Evolutionary conservation across 805 yeast species (phyloP).

Genomic region (Saccharomycopsis sp.): DNA sequence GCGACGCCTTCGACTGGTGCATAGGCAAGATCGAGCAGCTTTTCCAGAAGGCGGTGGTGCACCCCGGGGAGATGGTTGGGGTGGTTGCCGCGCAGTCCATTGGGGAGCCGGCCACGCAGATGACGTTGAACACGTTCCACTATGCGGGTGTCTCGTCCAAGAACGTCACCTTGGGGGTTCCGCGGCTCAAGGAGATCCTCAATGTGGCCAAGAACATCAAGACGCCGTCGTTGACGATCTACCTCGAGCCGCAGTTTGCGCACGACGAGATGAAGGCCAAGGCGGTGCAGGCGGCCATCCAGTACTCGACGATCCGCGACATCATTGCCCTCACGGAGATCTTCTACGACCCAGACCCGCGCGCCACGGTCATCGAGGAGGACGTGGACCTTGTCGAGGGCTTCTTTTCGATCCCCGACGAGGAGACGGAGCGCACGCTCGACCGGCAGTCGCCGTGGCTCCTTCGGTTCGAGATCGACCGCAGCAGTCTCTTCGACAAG

Average conservation of each 20-base stretch:
- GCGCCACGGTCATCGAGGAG: conserved; percentile 91
- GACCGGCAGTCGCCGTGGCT: conserved; percentile 98
- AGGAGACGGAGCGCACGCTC: conserved; percentile 87
- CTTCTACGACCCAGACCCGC: conserved; percentile 96
- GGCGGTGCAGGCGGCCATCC: conserved; percentile 92
- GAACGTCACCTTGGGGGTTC: conserved; percentile 95
- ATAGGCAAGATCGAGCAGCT: conserved; percentile 90
- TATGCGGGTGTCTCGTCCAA: conserved; percentile 96
- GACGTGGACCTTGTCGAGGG: conserved; percentile 97
- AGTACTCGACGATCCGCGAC: conserved; percentile 89
- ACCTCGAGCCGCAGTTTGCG: conserved; percentile 72
- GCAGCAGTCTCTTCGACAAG: conserved; percentile 98
- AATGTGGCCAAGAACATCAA: conserved; percentile 97
- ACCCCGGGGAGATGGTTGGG: conserved; percentile 99
- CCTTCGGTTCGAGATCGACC: conserved; percentile 90
- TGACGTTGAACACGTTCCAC: conserved; percentile 96
- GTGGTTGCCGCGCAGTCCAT: conserved; percentile 95
- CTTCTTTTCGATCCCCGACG: conserved; percentile 96
- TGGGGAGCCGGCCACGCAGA: conserved; percentile 98
- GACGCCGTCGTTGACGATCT: conserved; percentile 99
- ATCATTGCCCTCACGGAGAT: conserved; percentile 97
- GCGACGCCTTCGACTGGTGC: conserved; percentile 92
- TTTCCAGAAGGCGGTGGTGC: conserved; percentile 84
- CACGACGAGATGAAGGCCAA: conserved; percentile 91
- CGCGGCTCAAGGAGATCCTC: conserved; percentile 95